These are phyloP conservation scores for Leishmania tropica DNA, from an alignment of 208 protist species.

Conservation along the genomic window DNA sequence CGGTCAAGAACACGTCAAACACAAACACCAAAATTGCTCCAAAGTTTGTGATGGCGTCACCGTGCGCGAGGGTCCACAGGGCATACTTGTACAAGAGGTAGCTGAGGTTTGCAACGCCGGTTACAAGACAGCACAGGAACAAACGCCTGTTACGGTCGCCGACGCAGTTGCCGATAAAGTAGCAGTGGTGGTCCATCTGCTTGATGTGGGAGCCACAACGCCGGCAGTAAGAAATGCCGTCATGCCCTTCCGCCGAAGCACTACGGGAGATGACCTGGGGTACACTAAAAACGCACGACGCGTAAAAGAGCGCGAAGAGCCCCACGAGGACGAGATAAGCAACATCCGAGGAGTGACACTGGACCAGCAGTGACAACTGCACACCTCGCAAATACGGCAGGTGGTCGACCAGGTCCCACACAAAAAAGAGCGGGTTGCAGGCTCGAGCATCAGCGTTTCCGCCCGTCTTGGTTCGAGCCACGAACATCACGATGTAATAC, in stretches of 20 bases:
- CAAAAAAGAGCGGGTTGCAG: conserved; percentile 34
- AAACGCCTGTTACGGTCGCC: conserved; percentile 35
- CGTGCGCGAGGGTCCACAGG: conserved; percentile 38
- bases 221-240: conserved; percentile 2
- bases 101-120: conserved; percentile 46
- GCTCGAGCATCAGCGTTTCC: conserved; percentile 5
- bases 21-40: conserved; percentile 43
- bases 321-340: conserved; percentile 34
- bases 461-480: conserved; percentile 13
- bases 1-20: conserved; percentile 31
- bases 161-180: conserved; percentile 71
- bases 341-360: conserved; percentile 32
- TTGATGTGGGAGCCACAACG: conserved; percentile 38
- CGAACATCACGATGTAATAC: conserved; percentile 61
- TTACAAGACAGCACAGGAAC: conserved; percentile 44
- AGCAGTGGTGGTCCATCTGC: conserved; percentile 70
- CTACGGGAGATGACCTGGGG: conserved; percentile 37
- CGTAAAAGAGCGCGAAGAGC: conserved; percentile 36
- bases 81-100: conserved; percentile 47
- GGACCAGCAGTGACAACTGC: conserved; percentile 9
- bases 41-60: conserved; percentile 29
- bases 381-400: conserved; percentile 17
- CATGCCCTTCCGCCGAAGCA: conserved; percentile 32
- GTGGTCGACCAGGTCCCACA: conserved; percentile 43
- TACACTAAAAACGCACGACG: conserved; percentile 47